phyloP scores from a whole-genome alignment of 2,329 filamentous ascomycete genomes.

The Nemania sp. region DNA sequence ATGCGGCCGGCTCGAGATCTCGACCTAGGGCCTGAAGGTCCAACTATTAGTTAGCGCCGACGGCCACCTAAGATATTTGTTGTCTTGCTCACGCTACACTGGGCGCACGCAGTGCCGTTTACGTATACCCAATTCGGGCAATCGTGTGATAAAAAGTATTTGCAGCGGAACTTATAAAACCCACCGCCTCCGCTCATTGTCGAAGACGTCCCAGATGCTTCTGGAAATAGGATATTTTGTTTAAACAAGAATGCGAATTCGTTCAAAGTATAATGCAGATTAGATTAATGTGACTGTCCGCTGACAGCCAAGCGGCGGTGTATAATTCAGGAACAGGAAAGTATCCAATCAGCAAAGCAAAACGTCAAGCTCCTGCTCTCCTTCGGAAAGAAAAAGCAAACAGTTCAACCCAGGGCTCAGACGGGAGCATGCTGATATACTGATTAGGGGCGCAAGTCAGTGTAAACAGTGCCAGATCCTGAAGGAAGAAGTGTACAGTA shows the following conservation, averaged over 20 bases:
- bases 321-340: conserved; percentile 39
- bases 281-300: conserved; percentile 44
- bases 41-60: conserved; percentile 34
- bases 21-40: conserved; percentile 61
- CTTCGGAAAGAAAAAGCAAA: conserved; percentile 33
- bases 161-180: conserved; percentile 67
- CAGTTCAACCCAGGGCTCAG: conserved; percentile 40
- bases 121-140: conserved; percentile 68
- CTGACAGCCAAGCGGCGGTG: conserved; percentile 49
- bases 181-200: conserved; percentile 58
- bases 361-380: conserved; percentile 16
- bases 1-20: conserved; percentile 55
- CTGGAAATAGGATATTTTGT: conserved; percentile 5
- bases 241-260: conserved; percentile 14
- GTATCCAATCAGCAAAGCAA: conserved; percentile 42
- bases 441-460: conserved; percentile 30
- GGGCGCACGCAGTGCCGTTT: conserved; percentile 62
- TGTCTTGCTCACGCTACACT: conserved; percentile 60
- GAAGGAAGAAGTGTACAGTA: conserved; percentile 28
- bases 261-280: conserved; percentile 14
- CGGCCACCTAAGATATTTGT: background rate
- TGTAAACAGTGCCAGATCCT: conserved; percentile 38
- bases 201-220: conserved; percentile 2
- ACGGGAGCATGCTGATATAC: conserved; percentile 44
- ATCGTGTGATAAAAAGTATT: conserved; percentile 65